Percentiles rank a stretch among this genome's conserved stretches.
These are phyloP conservation scores for Vitis vinifera DNA, from an alignment of 164 flowering plant species.

Conservation along the genomic window DNA sequence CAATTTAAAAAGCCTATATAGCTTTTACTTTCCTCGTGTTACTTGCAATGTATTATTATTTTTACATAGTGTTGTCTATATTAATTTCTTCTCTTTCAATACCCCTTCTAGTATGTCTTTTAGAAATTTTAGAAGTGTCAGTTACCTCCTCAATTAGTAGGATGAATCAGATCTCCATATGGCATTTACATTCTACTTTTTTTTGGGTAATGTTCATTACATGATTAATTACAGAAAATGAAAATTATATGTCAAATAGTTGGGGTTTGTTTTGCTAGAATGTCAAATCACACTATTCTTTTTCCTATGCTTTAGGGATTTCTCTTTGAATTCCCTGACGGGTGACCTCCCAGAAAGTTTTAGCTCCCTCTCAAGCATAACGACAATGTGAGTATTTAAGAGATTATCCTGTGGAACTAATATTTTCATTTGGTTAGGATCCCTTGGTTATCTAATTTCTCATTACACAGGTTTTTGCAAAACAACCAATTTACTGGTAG, in stretches of 20 bases:
- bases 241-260: background rate
- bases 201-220: too few relatives aligned
- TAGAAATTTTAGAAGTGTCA: background rate
- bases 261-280: background rate
- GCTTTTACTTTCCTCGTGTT: too few relatives aligned
- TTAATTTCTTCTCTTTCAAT: too few relatives aligned
- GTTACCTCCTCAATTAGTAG: background rate
- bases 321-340: constrained; percentile 70
- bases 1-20: too few relatives aligned
- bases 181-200: too few relatives aligned
- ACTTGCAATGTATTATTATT: too few relatives aligned
- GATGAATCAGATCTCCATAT: too few relatives aligned
- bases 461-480: constrained; percentile 69
- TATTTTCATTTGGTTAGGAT: background rate
- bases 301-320: constrained; percentile 60
- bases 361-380: constrained; percentile 59
- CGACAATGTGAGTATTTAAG: constrained; percentile 52
- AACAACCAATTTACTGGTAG: constrained; percentile 86
- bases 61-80: too few relatives aligned
- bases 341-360: constrained; percentile 74
- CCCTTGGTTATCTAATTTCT: constrained; percentile 6
- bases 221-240: too few relatives aligned
- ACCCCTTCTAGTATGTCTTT: too few relatives aligned
- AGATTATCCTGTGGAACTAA: constrained; percentile 2
- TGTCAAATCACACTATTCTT: background rate